Base-by-base conservation (phyloP, 495 filamentous ascomycete species). In the Penicillium salamii region DNA sequence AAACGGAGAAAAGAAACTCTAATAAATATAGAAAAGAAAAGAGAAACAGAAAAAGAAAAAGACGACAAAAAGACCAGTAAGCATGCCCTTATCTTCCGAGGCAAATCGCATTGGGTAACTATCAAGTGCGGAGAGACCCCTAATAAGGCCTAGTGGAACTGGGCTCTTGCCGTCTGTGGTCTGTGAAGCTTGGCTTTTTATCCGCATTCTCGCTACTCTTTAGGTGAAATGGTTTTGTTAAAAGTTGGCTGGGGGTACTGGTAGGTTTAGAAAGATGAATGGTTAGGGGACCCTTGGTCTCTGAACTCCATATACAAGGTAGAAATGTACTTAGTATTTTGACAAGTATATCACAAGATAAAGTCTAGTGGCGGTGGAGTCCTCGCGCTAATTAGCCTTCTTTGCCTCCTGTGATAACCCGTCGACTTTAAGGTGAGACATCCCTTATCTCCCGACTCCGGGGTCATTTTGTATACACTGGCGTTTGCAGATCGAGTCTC, bases 61-160 rank as follows among this genome's bases (percentile, higher is more conserved):
- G n/a, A n/a, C n/a, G n/a, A n/a, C n/a, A n/a, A n/a, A 31, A 31
- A 15, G 28, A 12, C 5, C 4, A 29, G 15, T n/a, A 46, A 20
- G 23, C 4, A 29, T 26, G 21, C 5, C 32, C 46, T 51, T 53
- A 52, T 53, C 24, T 42, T 23, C 18, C 32, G 21, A 14, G 29
- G 26, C 33, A 18, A 14, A 5, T 23, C 19, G 47, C 36, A 59
- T 62, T 59, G 52, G 59, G 37, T 12, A 36, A 51, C 3, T 44
- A 43, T 45, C 44, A 38, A 59, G 53, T 62, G 56, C 59, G 59
- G 59, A 62, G 58, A 55, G 48, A 26, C 19, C 11, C 54, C 26
- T n/a, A 20, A 58, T 58, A 31, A 48, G 37, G 55, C 19, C 24
- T 54, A 58, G 57, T 50, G 46, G 21, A 40, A 39, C 47, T 35